Percentiles rank a stretch among this genome's conserved stretches.
phyloP scores from a whole-genome alignment of 2,329 filamentous ascomycete species.

The Dryadomyces quercus-mongolicae region DNA sequence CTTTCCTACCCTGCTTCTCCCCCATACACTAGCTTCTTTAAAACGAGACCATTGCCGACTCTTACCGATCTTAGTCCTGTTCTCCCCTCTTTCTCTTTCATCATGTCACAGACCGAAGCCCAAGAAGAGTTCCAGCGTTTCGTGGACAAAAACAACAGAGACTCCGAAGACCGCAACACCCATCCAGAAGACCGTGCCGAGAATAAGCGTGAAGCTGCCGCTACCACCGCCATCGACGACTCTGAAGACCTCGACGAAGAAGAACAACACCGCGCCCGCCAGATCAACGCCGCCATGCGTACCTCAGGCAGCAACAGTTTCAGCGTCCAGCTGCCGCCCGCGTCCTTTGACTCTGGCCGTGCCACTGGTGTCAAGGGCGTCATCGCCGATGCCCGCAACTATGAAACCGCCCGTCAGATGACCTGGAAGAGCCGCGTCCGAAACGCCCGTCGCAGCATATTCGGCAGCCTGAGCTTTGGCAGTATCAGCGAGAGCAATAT shows the following conservation, averaged over 20 bases:
- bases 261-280: constrained; percentile 36
- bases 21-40: neutral
- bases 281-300: constrained; percentile 54
- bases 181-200: constrained; percentile 50
- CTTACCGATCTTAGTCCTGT: neutral
- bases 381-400: constrained; percentile 71
- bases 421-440: constrained; percentile 42
- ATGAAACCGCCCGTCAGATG: constrained; percentile 51
- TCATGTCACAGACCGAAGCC: constrained; percentile 38
- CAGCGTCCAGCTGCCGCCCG: constrained; percentile 42
- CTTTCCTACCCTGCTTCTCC: neutral
- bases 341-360: constrained; percentile 52
- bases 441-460: constrained; percentile 41
- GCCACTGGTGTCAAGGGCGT: constrained; percentile 79
- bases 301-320: constrained; percentile 37
- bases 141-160: constrained; percentile 41
- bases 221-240: constrained; percentile 20
- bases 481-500: constrained; percentile 20
- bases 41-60: neutral
- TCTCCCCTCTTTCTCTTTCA: constrained; percentile 16
- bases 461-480: constrained; percentile 25
- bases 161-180: constrained; percentile 21
- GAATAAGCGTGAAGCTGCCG: constrained; percentile 14
- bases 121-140: constrained; percentile 57
- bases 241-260: constrained; percentile 43